Base-by-base conservation (phyloP, 2,329 filamentous ascomycete species). In the Cladosporium austrohemisphaericum region DNA sequence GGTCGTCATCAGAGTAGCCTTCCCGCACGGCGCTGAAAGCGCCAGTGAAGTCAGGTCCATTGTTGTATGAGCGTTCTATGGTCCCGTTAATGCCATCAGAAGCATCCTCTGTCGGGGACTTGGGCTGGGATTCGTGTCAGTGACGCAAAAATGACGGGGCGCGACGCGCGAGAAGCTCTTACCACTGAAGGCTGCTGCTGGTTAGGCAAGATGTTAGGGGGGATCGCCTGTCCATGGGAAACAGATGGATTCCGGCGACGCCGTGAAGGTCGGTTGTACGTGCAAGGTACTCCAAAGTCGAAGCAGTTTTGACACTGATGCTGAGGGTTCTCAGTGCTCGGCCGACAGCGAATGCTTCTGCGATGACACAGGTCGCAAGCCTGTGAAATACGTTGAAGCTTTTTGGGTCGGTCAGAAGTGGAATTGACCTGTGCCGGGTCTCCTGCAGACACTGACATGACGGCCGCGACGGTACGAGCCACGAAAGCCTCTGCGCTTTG, bases 321-420 rank as follows among this genome's bases (percentile, higher is more conserved):
- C 13, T 59, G 53, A 19, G 60, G 51, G 56, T 69, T 63, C 37
- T 68, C 65, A 5, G 58, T 58, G 50, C 62, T 66, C 13, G 63
- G 65, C 37, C 63, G 63, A 55, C 74, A 77, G 48, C 71, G 66
- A 16, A 76, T 75, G 56, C 70, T 72, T 31, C 73, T 65, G 49
- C 67, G 60, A 58, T 78, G 73, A 60, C 76, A 79, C 58, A 75
- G 73, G 59, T 79, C 76, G 59, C 65, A 68, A 13, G 65, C 65
- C 47, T 65, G 60, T 2, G 64, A 67, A 40, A 65, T 65, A 35
- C 65, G 60, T 52, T 67, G 64, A 36, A 67, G 53, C 51, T 67
- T 67, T 50, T 60, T 61, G 3, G 65, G 64, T n/a, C 62, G 57
- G 22, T 63, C 60, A 20, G 46, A 37, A n/a, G 4, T 20, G 11